Percentiles rank a stretch among this genome's conserved stretches.
phyloP scores from a whole-genome alignment of 441 rosid genomes.

The Arabidopsis lyrata region DNA sequence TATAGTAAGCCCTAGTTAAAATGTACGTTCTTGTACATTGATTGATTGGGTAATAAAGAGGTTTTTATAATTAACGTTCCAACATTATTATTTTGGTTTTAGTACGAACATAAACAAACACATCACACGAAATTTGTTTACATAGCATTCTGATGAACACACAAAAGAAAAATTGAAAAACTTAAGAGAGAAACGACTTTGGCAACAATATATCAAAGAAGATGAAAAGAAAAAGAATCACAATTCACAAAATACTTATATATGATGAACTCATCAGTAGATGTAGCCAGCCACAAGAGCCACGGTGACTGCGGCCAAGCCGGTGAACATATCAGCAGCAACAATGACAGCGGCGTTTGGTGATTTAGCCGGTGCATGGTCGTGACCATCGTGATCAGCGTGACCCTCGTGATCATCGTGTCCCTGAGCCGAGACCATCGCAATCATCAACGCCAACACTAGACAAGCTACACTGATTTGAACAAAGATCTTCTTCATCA shows the following conservation, averaged over 20 bases:
- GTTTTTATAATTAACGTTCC: too few species aligned
- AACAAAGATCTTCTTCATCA: conserved; percentile 32
- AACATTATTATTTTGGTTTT: too few species aligned
- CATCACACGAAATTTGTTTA: background rate
- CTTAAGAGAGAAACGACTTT: background rate
- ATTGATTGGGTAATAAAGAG: too few species aligned
- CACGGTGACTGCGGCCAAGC: conserved; percentile 27
- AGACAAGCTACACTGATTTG: conserved; percentile 37
- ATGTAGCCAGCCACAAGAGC: conserved; percentile 40
- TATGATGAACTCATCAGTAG: conserved; percentile 21
- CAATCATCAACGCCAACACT: conserved; percentile 20
- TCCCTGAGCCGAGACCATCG: conserved; percentile 29
- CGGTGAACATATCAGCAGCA: conserved; percentile 34
- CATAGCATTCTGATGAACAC: background rate
- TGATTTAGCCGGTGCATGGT: conserved; percentile 33
- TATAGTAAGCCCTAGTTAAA: too few species aligned
- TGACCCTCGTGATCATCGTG: conserved; percentile 21
- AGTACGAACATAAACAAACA: background rate
- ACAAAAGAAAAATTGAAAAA: background rate
- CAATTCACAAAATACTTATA: background rate
- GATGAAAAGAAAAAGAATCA: background rate
- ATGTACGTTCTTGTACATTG: too few species aligned
- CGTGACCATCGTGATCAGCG: conserved; percentile 19
- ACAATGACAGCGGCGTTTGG: conserved; percentile 22
- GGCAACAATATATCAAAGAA: background rate